Evolutionary conservation across 805 yeast species (phyloP).

Genomic region (Saturnispora kantuleensis): DNA sequence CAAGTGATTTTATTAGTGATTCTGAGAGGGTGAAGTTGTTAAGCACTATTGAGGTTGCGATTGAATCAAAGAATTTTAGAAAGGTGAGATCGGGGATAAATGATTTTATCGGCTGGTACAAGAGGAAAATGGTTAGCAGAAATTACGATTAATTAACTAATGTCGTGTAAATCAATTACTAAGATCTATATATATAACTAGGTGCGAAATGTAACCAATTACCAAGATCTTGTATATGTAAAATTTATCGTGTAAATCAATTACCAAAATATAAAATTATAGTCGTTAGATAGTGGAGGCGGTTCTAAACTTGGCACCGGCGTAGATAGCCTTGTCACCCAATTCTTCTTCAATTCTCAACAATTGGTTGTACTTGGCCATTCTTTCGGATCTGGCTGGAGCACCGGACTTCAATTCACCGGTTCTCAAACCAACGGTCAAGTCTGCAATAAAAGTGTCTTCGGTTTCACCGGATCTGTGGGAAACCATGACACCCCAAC

Average conservation of each 20-base stretch:
- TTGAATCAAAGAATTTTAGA: constrained; percentile 60
- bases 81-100: constrained; percentile 61
- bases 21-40: constrained; percentile 62
- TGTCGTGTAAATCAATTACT: neutral
- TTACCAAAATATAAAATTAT: constrained; percentile 1
- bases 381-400: constrained; percentile 99
- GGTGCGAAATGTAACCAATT: too few relatives aligned
- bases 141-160: neutral
- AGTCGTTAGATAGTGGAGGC: constrained; percentile 25
- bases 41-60: constrained; percentile 45
- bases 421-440: constrained; percentile 93
- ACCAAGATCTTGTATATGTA: neutral
- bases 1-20: constrained; percentile 50
- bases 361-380: constrained; percentile 97
- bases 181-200: neutral
- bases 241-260: neutral
- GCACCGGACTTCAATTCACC: constrained; percentile 99
- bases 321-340: constrained; percentile 94
- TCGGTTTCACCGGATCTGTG: constrained; percentile 99
- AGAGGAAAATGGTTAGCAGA: constrained; percentile 54
- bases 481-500: constrained; percentile 99
- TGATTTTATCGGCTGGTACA: constrained; percentile 77
- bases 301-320: constrained; percentile 84
- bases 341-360: constrained; percentile 97
- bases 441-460: constrained; percentile 96